Conservation (phyloP, 2,329 filamentous ascomycete species). For the Venturia nashicola region DNA sequence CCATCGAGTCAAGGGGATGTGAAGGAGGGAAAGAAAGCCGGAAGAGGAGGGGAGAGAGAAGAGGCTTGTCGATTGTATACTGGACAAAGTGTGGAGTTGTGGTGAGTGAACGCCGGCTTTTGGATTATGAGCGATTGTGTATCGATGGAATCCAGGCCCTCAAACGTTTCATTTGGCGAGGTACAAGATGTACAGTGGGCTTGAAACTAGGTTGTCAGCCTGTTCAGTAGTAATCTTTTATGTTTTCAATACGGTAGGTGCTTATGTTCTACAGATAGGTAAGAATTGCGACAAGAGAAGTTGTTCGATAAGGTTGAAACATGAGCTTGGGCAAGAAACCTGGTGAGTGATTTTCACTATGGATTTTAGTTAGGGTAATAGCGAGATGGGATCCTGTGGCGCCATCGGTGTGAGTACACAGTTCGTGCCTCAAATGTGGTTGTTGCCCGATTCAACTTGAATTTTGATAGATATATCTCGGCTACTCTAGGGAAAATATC, state of each 20-base stretch:
- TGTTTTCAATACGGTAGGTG: neutral
- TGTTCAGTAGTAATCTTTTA: neutral
- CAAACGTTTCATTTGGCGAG: neutral
- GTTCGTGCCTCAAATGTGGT: too few species aligned
- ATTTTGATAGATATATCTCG: too few species aligned
- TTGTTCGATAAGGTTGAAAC: too few species aligned
- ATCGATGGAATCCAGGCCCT: neutral
- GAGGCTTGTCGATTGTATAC: neutral
- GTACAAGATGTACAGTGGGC: neutral
- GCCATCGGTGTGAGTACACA: too few species aligned
- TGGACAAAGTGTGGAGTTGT: neutral
- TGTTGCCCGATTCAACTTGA: too few species aligned
- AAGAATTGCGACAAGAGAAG: neutral
- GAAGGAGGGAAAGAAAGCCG: neutral
- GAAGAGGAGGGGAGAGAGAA: too few species aligned
- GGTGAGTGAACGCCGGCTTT: neutral
- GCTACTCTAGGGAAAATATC: too few species aligned
- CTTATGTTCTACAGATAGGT: neutral
- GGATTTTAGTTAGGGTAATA: too few species aligned
- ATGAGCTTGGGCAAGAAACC: too few species aligned
- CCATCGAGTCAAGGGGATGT: neutral
- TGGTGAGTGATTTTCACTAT: too few species aligned
- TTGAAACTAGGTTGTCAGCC: neutral
- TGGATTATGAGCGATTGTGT: neutral
- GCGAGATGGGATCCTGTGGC: too few species aligned